Base-by-base conservation (phyloP, 352 stramenopile species). In the Phytophthora ohioensis region DNA sequence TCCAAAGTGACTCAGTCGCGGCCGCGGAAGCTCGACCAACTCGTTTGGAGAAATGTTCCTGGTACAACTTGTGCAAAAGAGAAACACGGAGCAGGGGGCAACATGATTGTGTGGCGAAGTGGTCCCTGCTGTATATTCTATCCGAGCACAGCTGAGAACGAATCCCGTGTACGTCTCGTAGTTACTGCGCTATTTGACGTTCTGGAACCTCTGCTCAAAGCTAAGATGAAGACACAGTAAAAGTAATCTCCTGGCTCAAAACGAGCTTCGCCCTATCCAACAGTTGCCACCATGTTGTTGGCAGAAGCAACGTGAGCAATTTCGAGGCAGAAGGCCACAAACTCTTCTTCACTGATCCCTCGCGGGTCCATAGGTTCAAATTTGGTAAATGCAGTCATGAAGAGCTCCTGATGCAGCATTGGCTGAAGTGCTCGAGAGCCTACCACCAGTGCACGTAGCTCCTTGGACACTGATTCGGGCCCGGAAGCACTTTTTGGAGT, bases 261-360 rank as follows among this genome's bases (percentile, higher is more conserved):
- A 27, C 1, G 21, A 27, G 21, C 21, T 27, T 12, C 31, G 17
- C 31, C 9, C 27, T 65, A 73, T 42, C 27, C 45, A 31, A 56
- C 51, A 11, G 2, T 57, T 45, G 1, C 11, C 6, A 59, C 51
- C 64, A 80, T 67, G 45, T 73, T 69, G 45, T 80, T 80, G 30
- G 47, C 56, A 17, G 69, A 69, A 38, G 73, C 69, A 30, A 80
- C 64, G 5, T 75, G 60, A 2, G 84, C 86, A 30, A 86, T 89
- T 56, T 94, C 86, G 2, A 91, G 70, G 46, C 86, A 94, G 34
- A 94, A 92, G 32, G 72, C 74, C 11, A 94, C 81, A 69, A 94
- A 94, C 17, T 94, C 86, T 45, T 91, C 80, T 27, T 87, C 75
- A 5, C 62, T 82, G 53, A 94, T 94, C 1, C 86, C 86, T 5